A percentile compares a stretch with the other conserved stretches of the same genome.
Evolutionary conservation across 2,329 filamentous ascomycete species (phyloP).

Genomic region (Orbilia ellipsospora): DNA sequence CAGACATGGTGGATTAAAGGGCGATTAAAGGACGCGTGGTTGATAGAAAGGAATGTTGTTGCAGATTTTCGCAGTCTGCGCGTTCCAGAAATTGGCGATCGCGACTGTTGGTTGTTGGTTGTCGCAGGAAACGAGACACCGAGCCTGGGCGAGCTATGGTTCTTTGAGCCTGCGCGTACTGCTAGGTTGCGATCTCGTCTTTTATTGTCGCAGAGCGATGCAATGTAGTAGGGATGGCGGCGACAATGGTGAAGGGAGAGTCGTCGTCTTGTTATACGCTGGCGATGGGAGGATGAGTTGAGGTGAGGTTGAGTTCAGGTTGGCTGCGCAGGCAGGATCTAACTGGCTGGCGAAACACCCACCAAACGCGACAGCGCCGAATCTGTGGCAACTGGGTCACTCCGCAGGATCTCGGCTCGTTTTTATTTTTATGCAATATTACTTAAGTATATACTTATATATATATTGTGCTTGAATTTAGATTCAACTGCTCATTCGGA

Average conservation of each 20-base stretch:
- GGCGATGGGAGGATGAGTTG: slow-evolving; percentile 32
- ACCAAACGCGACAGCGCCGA: slow-evolving; percentile 24
- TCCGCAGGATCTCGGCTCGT: too few species aligned
- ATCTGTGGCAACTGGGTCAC: not conserved
- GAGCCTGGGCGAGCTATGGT: not conserved
- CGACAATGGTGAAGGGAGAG: slow-evolving; percentile 61
- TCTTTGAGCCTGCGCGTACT: not conserved
- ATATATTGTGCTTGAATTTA: too few species aligned
- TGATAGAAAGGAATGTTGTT: slow-evolving; percentile 25
- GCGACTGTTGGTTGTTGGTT: not conserved
- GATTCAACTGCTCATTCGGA: too few species aligned
- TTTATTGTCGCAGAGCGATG: not conserved
- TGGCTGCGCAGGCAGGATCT: slow-evolving; percentile 26
- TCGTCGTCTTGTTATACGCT: not conserved
- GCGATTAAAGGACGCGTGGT: slow-evolving; percentile 22
- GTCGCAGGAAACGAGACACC: not conserved
- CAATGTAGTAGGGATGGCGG: slow-evolving; percentile 18
- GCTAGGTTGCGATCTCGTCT: not conserved
- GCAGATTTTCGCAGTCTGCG: slow-evolving; percentile 21
- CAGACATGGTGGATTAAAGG: slow-evolving; percentile 36
- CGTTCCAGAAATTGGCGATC: slow-evolving; percentile 36
- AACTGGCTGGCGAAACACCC: slow-evolving; percentile 19
- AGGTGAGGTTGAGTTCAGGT: slow-evolving; percentile 24
- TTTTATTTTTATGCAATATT: too few species aligned
- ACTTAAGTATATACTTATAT: too few species aligned